Conservation (phyloP, 306 rosid genomes). For the Quercus berberidifolia region DNA sequence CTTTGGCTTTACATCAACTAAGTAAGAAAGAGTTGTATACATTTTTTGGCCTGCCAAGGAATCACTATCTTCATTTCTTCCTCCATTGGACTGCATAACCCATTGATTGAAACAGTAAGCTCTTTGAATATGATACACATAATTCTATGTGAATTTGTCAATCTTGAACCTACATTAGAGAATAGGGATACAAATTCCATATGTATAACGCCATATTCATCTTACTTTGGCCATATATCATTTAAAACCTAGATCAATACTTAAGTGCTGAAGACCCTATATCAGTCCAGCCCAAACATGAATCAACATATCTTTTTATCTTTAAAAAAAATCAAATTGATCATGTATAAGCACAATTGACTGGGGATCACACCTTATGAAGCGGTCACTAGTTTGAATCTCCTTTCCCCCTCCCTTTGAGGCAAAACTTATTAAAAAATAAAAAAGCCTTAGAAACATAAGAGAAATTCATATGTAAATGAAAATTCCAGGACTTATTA, state of each 20-base stretch:
- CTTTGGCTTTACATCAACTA: constrained; percentile 87
- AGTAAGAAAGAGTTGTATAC: constrained; percentile 49
- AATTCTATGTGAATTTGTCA: not conserved
- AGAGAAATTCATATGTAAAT: not conserved
- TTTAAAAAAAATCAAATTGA: not conserved
- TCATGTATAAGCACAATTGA: too few species aligned
- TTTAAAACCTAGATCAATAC: not conserved
- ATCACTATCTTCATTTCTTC: constrained; percentile 23
- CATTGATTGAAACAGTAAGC: constrained; percentile 17
- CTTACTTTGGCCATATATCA: not conserved
- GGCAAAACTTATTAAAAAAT: too few species aligned
- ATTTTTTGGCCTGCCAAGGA: constrained; percentile 17
- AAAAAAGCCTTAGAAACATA: not conserved
- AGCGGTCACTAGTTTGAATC: too few species aligned
- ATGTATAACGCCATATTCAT: not conserved
- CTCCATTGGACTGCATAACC: constrained; percentile 38
- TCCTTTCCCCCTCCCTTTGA: too few species aligned
- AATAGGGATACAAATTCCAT: constrained; percentile 4
- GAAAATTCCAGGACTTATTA: not conserved
- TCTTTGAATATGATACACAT: not conserved
- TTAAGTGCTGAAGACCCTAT: not conserved
- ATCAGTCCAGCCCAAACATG: not conserved
- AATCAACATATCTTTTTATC: not conserved
- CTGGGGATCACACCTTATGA: too few species aligned
- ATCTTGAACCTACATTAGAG: not conserved